Percentiles rank a stretch among this genome's conserved stretches.
These are phyloP conservation scores for Escallonia rubra DNA, from an alignment of 129 eudicot genomes.

Conservation along the genomic window DNA sequence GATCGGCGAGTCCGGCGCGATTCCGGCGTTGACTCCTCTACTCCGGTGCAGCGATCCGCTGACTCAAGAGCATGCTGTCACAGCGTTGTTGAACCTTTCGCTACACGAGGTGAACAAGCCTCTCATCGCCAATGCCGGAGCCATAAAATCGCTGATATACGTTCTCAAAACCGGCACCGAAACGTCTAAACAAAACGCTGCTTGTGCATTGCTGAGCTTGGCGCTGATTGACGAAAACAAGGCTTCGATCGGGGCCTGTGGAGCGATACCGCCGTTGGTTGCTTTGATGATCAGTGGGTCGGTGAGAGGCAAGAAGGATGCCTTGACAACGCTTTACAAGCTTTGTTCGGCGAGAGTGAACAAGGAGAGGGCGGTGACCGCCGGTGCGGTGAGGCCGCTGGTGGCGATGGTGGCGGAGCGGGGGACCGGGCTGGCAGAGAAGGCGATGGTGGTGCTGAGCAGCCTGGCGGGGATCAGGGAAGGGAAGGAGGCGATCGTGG, in stretches of 20 bases:
- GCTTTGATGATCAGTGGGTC: conserved; percentile 57
- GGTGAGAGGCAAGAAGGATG: conserved; percentile 78
- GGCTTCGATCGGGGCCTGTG: conserved; percentile 82
- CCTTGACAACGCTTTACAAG: conserved; percentile 83
- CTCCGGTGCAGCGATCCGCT: conserved; percentile 70
- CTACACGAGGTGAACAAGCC: conserved; percentile 55
- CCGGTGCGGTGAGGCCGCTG: conserved; percentile 82
- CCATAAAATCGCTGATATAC: conserved; percentile 66
- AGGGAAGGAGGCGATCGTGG: conserved; percentile 64
- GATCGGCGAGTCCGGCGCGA: conserved; percentile 81
- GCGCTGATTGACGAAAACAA: conserved; percentile 74
- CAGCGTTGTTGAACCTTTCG: conserved; percentile 79
- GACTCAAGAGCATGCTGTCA: conserved; percentile 94
- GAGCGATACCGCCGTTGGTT: conserved; percentile 90
- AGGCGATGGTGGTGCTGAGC: conserved; percentile 83
- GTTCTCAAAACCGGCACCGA: conserved; percentile 89
- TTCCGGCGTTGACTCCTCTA: conserved; percentile 64
- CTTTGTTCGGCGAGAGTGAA: conserved; percentile 65
- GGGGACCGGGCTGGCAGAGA: conserved; percentile 80
- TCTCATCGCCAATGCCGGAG: conserved; percentile 45
- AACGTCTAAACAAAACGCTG: conserved; percentile 79
- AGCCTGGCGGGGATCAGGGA: conserved; percentile 57
- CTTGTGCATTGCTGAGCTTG: conserved; percentile 73
- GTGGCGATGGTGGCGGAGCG: conserved; percentile 71
- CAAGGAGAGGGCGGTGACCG: conserved; percentile 77